Evolutionary conservation across 805 yeast species (phyloP), one percentile per base, ranked within the genome.

Genomic region (Lipomyces spencermartinsiae): DNA sequence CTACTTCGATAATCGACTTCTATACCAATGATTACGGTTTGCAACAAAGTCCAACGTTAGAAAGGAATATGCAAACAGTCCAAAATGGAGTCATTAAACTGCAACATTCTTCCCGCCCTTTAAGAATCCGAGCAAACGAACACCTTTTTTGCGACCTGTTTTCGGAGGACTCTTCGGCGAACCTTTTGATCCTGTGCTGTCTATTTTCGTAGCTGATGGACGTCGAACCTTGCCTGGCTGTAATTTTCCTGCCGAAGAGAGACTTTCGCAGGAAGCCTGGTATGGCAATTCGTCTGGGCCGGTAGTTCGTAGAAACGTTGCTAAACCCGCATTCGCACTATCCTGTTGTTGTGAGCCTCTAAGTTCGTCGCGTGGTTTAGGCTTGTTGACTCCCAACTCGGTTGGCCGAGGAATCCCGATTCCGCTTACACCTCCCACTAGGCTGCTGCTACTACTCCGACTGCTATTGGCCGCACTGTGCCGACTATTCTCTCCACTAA

Each of bases 61-160:
- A n/a, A n/a, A n/a, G n/a, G n/a, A n/a, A n/a, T n/a, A n/a, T n/a
- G n/a, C n/a, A n/a, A 35, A 35, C 16, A 35, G n/a, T 3, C 9
- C 49, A 16, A n/a, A 43, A n/a, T 6, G n/a, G 22, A 43, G 8
- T 53, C 2, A 22, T 53, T 6, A 34, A 6, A 34, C 31, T 10
- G 46, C 49, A 43, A 46, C 56, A 49, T 59, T 37, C 33, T 59
- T 43, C 34, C 14, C 43, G 12, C 62, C 56, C 19, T 59, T 59
- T n/a, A 59, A 43, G 7, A 59, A 59, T 14, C 56, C 35, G 22
- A 59, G 49, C 12, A 59, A 14, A 22, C 19, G 16, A 5, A 19
- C 37, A 1, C 62, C 49, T 34, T 59, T 59, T 56, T 59, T 59
- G 14, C 37, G 29, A 31, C 29, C 34, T 46, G 39, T 33, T 33